Evolutionary conservation across 805 yeast genomes (phyloP).

Genomic region (Suhomyces xylopsoci): DNA sequence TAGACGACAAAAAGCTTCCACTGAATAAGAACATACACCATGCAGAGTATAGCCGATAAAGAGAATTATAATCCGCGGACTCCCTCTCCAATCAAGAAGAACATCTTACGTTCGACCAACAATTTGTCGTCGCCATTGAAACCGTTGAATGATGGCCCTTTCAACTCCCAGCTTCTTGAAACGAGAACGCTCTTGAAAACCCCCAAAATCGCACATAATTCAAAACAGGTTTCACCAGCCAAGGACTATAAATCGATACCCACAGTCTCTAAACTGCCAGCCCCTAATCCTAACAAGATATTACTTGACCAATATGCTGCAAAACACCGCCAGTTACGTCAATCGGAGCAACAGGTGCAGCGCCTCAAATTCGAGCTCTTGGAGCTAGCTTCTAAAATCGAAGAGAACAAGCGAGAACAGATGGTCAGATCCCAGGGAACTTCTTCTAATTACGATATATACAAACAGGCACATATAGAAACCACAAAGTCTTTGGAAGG

Average conservation of each 20-base stretch:
- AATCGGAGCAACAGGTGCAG: conserved; percentile 42
- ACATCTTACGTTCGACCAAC: background rate
- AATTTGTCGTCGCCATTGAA: background rate
- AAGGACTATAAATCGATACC: background rate
- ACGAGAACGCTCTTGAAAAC: background rate
- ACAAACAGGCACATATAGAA: conserved; percentile 9
- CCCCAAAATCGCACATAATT: background rate
- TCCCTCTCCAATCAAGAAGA: background rate
- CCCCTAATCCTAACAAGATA: conserved; percentile 17
- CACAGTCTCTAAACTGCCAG: background rate
- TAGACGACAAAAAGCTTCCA: background rate
- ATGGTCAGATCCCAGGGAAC: conserved; percentile 1
- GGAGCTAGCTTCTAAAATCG: conserved; percentile 22
- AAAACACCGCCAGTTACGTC: conserved; percentile 53
- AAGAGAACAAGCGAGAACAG: conserved; percentile 14
- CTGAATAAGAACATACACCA: background rate
- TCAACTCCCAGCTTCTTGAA: background rate
- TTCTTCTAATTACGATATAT: conserved; percentile 4
- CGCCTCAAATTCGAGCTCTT: conserved; percentile 34
- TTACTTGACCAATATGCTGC: conserved; percentile 37
- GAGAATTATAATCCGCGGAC: background rate
- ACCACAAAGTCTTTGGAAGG: conserved; percentile 7
- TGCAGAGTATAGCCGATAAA: background rate
- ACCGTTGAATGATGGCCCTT: background rate
- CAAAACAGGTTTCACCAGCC: background rate